Conservation (phyloP, 305 asterid species). For the Solanum chacoense region DNA sequence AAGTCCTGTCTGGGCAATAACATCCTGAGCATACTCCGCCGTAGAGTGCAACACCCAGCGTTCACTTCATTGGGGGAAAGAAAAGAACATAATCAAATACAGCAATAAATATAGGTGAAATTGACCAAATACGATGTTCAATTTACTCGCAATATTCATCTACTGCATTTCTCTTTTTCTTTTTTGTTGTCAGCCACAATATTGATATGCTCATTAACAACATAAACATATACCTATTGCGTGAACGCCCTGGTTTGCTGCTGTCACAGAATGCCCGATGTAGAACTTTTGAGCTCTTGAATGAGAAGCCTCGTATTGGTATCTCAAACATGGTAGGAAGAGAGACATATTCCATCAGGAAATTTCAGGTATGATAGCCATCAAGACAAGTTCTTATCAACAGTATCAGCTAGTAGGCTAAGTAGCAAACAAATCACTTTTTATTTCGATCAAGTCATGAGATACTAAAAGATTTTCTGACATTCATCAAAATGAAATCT, state of each 20-base stretch:
- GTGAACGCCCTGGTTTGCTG: slow-evolving; percentile 79
- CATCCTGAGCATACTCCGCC: slow-evolving; percentile 48
- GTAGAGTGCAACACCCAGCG: slow-evolving; percentile 93
- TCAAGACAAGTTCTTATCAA: not conserved
- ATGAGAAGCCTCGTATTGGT: slow-evolving; percentile 57
- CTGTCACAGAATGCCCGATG: slow-evolving; percentile 81
- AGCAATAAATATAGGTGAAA: not conserved
- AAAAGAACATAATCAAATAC: not conserved
- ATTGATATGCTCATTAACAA: not conserved
- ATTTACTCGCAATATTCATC: not conserved
- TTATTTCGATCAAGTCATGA: not conserved
- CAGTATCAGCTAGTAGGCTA: not conserved
- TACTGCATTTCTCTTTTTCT: not conserved
- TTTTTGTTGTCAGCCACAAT: not conserved
- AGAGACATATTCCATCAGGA: slow-evolving; percentile 5
- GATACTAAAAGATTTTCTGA: not conserved
- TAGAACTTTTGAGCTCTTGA: slow-evolving; percentile 60
- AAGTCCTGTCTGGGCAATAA: slow-evolving; percentile 62
- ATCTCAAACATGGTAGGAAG: slow-evolving; percentile 34
- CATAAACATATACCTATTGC: slow-evolving; percentile 31
- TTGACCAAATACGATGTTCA: not conserved
- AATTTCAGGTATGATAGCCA: not conserved
- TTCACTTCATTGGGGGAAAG: slow-evolving; percentile 32
- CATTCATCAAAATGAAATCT: not conserved
- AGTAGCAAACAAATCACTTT: not conserved